Evolutionary conservation across 1,284 basidiomycete species (phyloP), one percentile per base, ranked within the genome.

Genomic region (Malassezia globosa): DNA sequence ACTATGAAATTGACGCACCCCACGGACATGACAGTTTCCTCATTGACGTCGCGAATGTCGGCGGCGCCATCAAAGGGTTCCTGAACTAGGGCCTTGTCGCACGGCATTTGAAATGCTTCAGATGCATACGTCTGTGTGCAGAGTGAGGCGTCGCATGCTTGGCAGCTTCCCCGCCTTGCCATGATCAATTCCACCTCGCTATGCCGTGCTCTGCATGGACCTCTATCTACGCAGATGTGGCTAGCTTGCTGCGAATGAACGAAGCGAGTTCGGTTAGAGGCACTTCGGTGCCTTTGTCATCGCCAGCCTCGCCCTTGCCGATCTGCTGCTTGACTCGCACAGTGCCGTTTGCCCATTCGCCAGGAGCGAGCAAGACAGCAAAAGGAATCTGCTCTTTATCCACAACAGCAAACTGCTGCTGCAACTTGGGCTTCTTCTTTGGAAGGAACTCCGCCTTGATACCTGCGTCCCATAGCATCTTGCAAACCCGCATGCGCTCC

Each of bases 1-100:
- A 96, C 73, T 97, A 92, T 73, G 94, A 97, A 75, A 79, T 97
- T 7, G 90, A 94, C 33, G 89, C 92, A 4, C 90, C 96, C 13
- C 96, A 89, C 86, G 94, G 94, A 10, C 74, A 74, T 54, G 90
- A 97, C 74, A 95, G 88, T 23, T 97, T 97, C 76, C 76, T 99
- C 75, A 74, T 87, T 56, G 85, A 86, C 64, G 79, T 84, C 25
- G 78, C 80, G 48, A 84, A 83, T 51, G 82, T 87, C 1, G 84
- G 84, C 2, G 82, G 83, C 0, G 85, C 84, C 4, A 80, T 87
- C 45, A 75, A 81, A 48, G 85, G 85, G 0, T 87, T 86, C 74
- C 72, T 86, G 29, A 63, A 55, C 55, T 73, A 58, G 51, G 83
- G 89, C 66, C n/a, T n/a, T n/a, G n/a, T n/a, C n/a, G n/a, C n/a